Conservation (phyloP, 106 monocot genomes). For the Allium sativum region DNA sequence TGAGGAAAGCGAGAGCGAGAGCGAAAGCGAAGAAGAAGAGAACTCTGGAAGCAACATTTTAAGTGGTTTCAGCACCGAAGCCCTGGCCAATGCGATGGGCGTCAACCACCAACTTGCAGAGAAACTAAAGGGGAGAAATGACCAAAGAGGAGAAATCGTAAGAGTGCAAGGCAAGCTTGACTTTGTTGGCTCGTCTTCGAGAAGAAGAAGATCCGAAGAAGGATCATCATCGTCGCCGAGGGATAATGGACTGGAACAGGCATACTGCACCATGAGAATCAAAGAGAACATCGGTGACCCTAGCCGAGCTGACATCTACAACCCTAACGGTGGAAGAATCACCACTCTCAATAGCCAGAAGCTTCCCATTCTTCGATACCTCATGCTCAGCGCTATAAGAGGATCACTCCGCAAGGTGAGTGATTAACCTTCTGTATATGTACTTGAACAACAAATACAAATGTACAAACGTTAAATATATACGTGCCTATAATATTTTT, state of each 20-base stretch:
- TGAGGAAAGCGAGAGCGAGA: background rate
- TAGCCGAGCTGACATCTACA: conserved; percentile 25
- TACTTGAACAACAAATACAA: background rate
- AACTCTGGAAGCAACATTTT: conserved; percentile 20
- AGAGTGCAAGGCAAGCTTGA: conserved; percentile 13
- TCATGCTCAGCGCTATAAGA: conserved; percentile 30
- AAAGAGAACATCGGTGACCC: conserved; percentile 44
- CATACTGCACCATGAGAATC: conserved; percentile 28
- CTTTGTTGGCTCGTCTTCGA: background rate
- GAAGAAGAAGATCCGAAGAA: background rate
- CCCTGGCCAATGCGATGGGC: conserved; percentile 29
- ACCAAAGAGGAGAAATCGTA: conserved; percentile 29
- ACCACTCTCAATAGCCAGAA: conserved; percentile 37
- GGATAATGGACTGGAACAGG: conserved; percentile 42
- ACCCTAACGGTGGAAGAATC: conserved; percentile 20
- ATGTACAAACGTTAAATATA: background rate
- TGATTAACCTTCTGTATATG: background rate
- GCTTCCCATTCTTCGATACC: conserved; percentile 31
- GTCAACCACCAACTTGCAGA: conserved; percentile 18
- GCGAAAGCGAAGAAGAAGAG: background rate
- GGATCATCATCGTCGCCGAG: background rate
- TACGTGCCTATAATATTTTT: background rate
- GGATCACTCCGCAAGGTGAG: conserved; percentile 4
- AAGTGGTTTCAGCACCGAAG: conserved; percentile 23
- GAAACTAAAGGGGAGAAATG: conserved; percentile 31